Conservation (phyloP, 495 filamentous ascomycete genomes). For the Extremus antarcticus region DNA sequence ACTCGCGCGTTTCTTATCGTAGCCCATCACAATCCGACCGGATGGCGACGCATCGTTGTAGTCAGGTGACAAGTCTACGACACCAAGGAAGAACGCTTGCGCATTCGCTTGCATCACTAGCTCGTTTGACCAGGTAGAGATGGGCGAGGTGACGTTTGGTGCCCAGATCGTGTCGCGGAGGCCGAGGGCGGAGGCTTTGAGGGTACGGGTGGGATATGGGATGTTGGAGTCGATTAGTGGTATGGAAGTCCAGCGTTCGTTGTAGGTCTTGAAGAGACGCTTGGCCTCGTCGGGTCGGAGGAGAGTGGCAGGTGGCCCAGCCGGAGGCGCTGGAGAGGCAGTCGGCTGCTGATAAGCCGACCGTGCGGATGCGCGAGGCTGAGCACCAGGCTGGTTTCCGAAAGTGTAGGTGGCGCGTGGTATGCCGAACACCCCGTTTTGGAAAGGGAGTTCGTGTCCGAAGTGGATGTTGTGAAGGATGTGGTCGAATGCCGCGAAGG, state of each 20-base stretch:
- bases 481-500: not conserved
- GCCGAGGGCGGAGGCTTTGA: not conserved
- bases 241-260: slow-evolving; percentile 11
- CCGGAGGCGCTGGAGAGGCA: not conserved
- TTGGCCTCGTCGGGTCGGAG: slow-evolving; percentile 9
- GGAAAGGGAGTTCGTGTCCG: not conserved
- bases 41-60: slow-evolving; percentile 2
- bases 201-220: slow-evolving; percentile 11
- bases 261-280: slow-evolving; percentile 9
- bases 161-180: slow-evolving; percentile 7
- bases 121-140: slow-evolving; percentile 12
- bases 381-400: not conserved
- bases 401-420: not conserved
- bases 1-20: slow-evolving; percentile 3
- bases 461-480: not conserved
- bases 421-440: not conserved
- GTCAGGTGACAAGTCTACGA: slow-evolving; percentile 2
- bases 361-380: not conserved
- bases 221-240: slow-evolving; percentile 13
- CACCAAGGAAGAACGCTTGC: slow-evolving; percentile 15
- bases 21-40: slow-evolving; percentile 10
- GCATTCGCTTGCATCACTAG: slow-evolving; percentile 14
- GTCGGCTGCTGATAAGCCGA: not conserved
- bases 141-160: slow-evolving; percentile 2
- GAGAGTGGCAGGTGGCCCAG: slow-evolving; percentile 1